Base-by-base conservation (phyloP, 768 basidiomycete species). In the Porpolomopsis calyptriformis region DNA sequence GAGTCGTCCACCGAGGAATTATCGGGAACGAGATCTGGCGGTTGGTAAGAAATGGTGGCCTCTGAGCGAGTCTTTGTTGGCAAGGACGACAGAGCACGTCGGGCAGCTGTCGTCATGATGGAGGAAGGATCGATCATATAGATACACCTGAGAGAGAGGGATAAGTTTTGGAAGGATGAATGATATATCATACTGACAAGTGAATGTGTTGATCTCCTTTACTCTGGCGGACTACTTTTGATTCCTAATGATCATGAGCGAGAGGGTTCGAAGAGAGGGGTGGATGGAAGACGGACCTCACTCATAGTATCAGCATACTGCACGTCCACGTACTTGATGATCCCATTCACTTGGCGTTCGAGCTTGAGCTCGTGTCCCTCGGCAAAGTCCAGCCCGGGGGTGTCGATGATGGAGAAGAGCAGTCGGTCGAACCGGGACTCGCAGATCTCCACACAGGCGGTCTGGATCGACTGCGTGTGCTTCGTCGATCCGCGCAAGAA, bases 131-230 rank as follows among this genome's bases (percentile, higher is more conserved):
- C 85, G 55, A 89, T 73, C 76, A 89, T 73, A 63, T 91, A 90
- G 49, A 91, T 85, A 59, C 83, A 87, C 38, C 86, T 88, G 49
- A 16, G 24, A 2, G 44, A 10, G 44, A 33, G 33, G 49, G 20
- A 45, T 34, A 51, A 52, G 48, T 19, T 38, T 20, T 36, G 16
- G 22, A 10, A 6, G 20, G 11, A 45, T 29, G 22, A 45, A 42
- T 16, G 34, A 40, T 37, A 49, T 41, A 19, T 46, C 51, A 6
- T 19, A 63, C 85, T 63, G 60, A 89, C 86, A 90, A 64, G 64
- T 92, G 88, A 54, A 92, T 81, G 54, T 91, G 89, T 54, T 87
- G 85, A 64, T 92, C 88, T 40, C 85, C 87, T 66, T 83, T 88
- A 65, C 77, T 86, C 60, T 87, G 77, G 52, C 88, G 77, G 43